Percentiles rank a stretch among this genome's conserved stretches.
Evolutionary conservation across 805 yeast species (phyloP).

Genomic region (Citeromyces nyonsensis): DNA sequence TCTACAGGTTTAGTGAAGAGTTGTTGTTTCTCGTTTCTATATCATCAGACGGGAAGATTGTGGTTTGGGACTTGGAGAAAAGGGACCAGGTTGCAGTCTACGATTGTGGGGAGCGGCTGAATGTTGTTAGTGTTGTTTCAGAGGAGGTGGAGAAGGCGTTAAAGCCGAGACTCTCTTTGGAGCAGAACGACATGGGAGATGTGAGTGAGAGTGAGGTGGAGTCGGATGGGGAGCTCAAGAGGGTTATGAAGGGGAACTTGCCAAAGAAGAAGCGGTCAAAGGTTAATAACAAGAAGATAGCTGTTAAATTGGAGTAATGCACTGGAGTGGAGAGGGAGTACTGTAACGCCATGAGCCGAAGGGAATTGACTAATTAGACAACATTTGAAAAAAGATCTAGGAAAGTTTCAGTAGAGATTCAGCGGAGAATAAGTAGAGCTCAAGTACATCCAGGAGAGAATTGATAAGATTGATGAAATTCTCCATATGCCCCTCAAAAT

Average conservation of each 20-base stretch:
- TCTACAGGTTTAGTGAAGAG: constrained; percentile 17
- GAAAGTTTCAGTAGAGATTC: no score
- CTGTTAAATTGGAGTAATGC: background rate
- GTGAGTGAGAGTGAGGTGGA: constrained; percentile 61
- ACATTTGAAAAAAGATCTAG: no score
- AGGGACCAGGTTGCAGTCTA: constrained; percentile 83
- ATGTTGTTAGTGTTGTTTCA: constrained; percentile 64
- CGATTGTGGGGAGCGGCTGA: constrained; percentile 80
- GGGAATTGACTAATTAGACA: no score
- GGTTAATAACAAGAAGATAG: constrained; percentile 20
- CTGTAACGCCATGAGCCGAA: no score
- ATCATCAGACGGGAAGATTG: constrained; percentile 87
- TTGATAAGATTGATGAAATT: no score
- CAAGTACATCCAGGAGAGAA: no score
- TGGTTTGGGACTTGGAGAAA: constrained; percentile 65
- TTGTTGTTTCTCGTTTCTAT: constrained; percentile 50
- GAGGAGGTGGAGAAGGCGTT: constrained; percentile 65
- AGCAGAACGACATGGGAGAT: constrained; percentile 20
- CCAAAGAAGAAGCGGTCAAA: constrained; percentile 20
- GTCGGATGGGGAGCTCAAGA: constrained; percentile 52
- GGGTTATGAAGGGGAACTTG: constrained; percentile 31
- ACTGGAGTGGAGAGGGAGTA: background rate
- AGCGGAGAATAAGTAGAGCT: no score
- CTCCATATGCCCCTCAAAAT: no score
- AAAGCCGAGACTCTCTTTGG: constrained; percentile 38